Conservation (phyloP, 2,329 filamentous ascomycete species). For the Diaporthe aspalathi region DNA sequence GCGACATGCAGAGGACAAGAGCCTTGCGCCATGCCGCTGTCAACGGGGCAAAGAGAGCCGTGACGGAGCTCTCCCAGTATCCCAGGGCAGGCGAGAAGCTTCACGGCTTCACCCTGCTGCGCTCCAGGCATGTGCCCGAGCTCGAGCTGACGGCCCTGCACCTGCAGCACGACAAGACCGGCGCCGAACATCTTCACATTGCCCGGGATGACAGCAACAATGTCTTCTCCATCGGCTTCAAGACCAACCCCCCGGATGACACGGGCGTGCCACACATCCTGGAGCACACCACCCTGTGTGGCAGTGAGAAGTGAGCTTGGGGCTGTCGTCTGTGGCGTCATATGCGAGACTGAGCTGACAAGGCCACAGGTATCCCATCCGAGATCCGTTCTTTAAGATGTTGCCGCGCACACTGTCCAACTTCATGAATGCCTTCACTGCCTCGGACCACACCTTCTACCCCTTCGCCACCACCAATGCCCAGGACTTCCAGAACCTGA, state of each 20-base stretch:
- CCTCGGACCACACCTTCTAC: conserved; percentile 95
- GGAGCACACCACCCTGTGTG: conserved; percentile 96
- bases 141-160: conserved; percentile 91
- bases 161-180: conserved; percentile 92
- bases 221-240: conserved; percentile 99
- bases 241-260: conserved; percentile 97
- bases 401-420: conserved; percentile 97
- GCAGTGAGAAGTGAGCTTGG: conserved; percentile 81
- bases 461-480: conserved; percentile 97
- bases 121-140: conserved; percentile 92
- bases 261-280: conserved; percentile 97
- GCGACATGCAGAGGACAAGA: conserved; percentile 46
- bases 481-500: conserved; percentile 94
- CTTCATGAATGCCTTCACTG: conserved; percentile 99
- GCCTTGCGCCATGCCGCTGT: conserved; percentile 53
- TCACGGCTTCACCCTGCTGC: conserved; percentile 91
- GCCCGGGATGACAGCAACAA: conserved; percentile 97
- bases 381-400: conserved; percentile 99
- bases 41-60: conserved; percentile 60
- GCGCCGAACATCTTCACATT: conserved; percentile 95
- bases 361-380: conserved; percentile 84
- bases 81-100: conserved; percentile 86
- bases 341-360: conserved; percentile 43
- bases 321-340: background rate
- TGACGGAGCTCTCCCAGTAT: conserved; percentile 80